phyloP scores from a whole-genome alignment of 2,329 filamentous ascomycete species.

The Botrytis tulipae region DNA sequence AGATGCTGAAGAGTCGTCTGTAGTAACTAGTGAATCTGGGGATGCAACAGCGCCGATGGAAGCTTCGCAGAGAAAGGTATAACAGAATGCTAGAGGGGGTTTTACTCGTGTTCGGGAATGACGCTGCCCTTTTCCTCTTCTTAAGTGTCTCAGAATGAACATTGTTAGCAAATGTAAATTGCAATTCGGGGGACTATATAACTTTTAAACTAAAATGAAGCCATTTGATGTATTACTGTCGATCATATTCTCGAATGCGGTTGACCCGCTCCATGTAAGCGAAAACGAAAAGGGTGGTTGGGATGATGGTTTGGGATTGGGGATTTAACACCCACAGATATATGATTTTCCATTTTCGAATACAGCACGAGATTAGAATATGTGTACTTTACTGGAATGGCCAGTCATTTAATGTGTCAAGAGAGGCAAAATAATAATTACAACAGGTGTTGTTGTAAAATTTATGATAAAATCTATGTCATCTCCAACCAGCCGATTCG shows the following conservation, averaged over 20 bases:
- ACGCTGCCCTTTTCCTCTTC: neutral
- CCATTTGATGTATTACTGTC: neutral
- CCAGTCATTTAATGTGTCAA: neutral
- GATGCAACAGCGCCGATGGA: too few relatives aligned
- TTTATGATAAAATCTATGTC: too few relatives aligned
- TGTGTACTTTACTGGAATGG: neutral
- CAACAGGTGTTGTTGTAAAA: neutral
- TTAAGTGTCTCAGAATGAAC: neutral
- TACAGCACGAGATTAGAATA: neutral
- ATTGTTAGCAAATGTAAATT: neutral
- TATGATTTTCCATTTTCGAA: neutral
- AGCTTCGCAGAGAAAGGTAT: neutral
- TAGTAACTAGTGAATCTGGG: neutral
- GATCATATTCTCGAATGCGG: neutral
- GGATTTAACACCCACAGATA: too few relatives aligned
- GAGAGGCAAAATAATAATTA: too few relatives aligned
- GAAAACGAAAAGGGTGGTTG: neutral
- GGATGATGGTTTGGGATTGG: neutral
- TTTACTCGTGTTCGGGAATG: neutral
- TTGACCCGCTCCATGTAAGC: neutral
- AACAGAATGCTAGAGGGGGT: neutral
- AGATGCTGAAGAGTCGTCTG: neutral
- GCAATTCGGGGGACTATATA: neutral
- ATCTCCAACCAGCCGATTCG: neutral
- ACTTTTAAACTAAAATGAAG: neutral